Conservation (phyloP, 768 basidiomycete genomes). For the Rhodotorula babjevae region DNA sequence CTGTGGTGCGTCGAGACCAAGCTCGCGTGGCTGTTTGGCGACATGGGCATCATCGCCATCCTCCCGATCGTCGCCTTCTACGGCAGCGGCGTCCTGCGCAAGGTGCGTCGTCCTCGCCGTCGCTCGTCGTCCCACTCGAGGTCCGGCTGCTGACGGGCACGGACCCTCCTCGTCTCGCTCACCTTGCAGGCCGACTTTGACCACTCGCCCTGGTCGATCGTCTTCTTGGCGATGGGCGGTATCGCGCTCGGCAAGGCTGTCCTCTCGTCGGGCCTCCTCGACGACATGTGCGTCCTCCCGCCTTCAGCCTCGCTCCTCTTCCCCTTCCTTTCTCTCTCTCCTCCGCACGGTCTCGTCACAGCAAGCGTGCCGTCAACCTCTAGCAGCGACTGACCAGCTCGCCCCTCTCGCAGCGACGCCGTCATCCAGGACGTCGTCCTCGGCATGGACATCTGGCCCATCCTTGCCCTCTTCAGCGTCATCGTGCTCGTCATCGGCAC, state of each 20-base stretch:
- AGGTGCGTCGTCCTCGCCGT: conserved; percentile 55
- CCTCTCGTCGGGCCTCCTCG: conserved; percentile 76
- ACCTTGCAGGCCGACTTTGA: conserved; percentile 78
- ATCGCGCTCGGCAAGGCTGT: conserved; percentile 94
- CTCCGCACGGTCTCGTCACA: too few relatives aligned
- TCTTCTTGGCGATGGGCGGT: conserved; percentile 96
- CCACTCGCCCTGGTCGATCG: conserved; percentile 79
- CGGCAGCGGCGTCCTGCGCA: conserved; percentile 83
- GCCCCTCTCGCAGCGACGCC: conserved; percentile 20
- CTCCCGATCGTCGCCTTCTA: conserved; percentile 91
- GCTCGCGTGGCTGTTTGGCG: conserved; percentile 72
- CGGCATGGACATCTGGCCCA: conserved; percentile 45
- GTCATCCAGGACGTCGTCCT: conserved; percentile 39
- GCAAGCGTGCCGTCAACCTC: too few relatives aligned
- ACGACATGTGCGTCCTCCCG: conserved; percentile 57
- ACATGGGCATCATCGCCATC: conserved; percentile 96
- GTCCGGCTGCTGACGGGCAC: background rate
- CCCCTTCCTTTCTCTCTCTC: too few relatives aligned
- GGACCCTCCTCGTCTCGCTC: background rate
- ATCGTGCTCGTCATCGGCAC: conserved; percentile 66
- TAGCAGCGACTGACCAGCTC: background rate
- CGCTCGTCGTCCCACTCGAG: too few relatives aligned
- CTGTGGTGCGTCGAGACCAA: conserved; percentile 84
- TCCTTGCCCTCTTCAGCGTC: conserved; percentile 42
- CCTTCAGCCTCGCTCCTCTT: background rate